phyloP scores from a whole-genome alignment of 2,329 filamentous ascomycete genomes.

The Calonectria henricotiae region DNA sequence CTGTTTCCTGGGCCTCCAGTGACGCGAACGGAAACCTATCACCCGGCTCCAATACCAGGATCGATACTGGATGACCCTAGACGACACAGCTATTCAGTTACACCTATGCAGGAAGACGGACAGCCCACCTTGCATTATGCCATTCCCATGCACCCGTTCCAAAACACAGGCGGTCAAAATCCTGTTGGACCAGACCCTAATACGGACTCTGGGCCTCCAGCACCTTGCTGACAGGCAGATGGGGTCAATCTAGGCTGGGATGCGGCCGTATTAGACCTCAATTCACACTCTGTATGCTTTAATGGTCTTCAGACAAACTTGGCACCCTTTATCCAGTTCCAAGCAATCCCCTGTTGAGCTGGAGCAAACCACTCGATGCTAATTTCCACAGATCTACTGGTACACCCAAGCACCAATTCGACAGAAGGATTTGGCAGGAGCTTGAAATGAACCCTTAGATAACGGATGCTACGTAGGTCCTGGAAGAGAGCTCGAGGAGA shows the following conservation, averaged over 20 bases:
- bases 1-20: constrained; percentile 45
- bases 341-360: constrained; percentile 7
- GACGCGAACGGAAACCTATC: constrained; percentile 47
- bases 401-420: not conserved
- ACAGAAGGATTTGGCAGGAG: not conserved
- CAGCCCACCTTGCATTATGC: constrained; percentile 49
- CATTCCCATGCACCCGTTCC: constrained; percentile 50
- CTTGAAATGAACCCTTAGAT: not conserved
- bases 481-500: not conserved
- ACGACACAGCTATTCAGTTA: constrained; percentile 49
- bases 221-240: constrained; percentile 47
- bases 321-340: not conserved
- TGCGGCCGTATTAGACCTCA: constrained; percentile 26
- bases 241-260: constrained; percentile 33
- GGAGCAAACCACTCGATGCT: constrained; percentile 2
- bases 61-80: constrained; percentile 50
- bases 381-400: not conserved
- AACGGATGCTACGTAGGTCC: not conserved
- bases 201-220: constrained; percentile 44
- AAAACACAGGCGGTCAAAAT: constrained; percentile 41
- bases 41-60: constrained; percentile 42
- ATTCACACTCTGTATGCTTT: constrained; percentile 7
- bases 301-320: not conserved
- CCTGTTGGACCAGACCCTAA: constrained; percentile 42
- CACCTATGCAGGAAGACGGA: constrained; percentile 44